These are phyloP conservation scores for Auricularia cornea DNA, from an alignment of 768 basidiomycete genomes.

Conservation along the genomic window DNA sequence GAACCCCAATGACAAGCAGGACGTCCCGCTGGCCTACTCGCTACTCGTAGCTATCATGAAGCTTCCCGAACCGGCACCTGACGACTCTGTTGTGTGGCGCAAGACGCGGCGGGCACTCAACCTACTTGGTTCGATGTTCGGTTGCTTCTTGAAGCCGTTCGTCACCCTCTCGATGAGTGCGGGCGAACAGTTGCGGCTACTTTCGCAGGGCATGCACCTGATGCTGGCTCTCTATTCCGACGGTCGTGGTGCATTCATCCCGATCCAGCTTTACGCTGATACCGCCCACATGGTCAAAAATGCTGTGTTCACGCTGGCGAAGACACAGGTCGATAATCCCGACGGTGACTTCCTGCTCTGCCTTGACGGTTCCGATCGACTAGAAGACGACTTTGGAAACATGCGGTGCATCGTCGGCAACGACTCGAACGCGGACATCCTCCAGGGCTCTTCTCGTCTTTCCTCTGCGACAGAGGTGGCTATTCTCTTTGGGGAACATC, in stretches of 20 bases:
- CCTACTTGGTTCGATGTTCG: slow-evolving; percentile 14
- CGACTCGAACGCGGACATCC: neutral
- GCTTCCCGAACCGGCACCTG: slow-evolving; percentile 10
- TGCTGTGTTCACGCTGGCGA: slow-evolving; percentile 30
- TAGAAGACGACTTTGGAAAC: slow-evolving; percentile 24
- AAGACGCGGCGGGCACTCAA: slow-evolving; percentile 16
- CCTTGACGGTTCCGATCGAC: slow-evolving; percentile 29
- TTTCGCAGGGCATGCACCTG: slow-evolving; percentile 45
- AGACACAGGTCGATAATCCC: slow-evolving; percentile 27
- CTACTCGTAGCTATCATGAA: slow-evolving; percentile 20
- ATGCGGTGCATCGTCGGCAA: too few relatives aligned
- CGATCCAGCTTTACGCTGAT: slow-evolving; percentile 23
- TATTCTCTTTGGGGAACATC: neutral
- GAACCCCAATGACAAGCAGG: slow-evolving; percentile 25
- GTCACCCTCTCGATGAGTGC: slow-evolving; percentile 21
- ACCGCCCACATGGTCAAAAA: slow-evolving; percentile 33
- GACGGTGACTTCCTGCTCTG: slow-evolving; percentile 25
- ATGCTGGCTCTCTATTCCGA: slow-evolving; percentile 69
- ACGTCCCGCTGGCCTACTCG: slow-evolving; percentile 21
- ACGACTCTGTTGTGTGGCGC: slow-evolving; percentile 10
- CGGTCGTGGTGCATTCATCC: slow-evolving; percentile 31
- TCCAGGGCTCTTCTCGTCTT: neutral
- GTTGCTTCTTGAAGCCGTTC: slow-evolving; percentile 23
- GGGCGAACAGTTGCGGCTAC: slow-evolving; percentile 23
- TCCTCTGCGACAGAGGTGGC: neutral